phyloP scores from a whole-genome alignment of 495 filamentous ascomycete genomes.

The Hyaloscypha finlandica region DNA sequence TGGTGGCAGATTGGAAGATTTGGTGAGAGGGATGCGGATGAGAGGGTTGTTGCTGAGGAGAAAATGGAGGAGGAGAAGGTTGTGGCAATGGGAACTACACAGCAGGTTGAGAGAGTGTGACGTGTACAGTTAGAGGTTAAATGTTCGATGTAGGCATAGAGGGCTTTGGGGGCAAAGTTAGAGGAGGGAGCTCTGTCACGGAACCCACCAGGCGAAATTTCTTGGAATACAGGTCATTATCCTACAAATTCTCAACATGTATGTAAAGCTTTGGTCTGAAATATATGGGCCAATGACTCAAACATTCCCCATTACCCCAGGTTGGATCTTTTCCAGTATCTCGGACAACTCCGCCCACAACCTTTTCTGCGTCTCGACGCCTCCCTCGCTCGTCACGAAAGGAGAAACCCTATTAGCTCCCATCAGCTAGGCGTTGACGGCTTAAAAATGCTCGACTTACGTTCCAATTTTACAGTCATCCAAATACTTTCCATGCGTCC shows the following conservation, averaged over 20 bases:
- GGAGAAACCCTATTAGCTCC: not conserved
- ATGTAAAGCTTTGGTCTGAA: too few species aligned
- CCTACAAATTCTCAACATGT: too few species aligned
- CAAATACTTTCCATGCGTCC: slow-evolving; percentile 22
- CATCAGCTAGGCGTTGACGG: too few species aligned
- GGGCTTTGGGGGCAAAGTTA: too few species aligned
- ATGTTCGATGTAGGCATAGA: too few species aligned
- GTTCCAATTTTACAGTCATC: slow-evolving; percentile 17
- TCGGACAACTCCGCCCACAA: slow-evolving; percentile 17
- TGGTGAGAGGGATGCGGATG: slow-evolving; percentile 47
- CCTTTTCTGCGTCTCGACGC: slow-evolving; percentile 4
- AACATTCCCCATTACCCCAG: slow-evolving; percentile 11
- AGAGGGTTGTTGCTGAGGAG: slow-evolving; percentile 38
- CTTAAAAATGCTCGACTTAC: too few species aligned
- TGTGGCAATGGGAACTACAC: not conserved
- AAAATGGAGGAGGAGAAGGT: slow-evolving; percentile 33
- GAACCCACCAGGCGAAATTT: too few species aligned
- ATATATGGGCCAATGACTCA: too few species aligned
- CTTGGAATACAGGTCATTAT: too few species aligned
- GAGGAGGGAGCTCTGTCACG: too few species aligned
- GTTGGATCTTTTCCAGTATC: slow-evolving; percentile 23
- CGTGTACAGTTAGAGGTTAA: too few species aligned
- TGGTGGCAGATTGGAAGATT: slow-evolving; percentile 24
- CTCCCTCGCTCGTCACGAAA: slow-evolving; percentile 25
- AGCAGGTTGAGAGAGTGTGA: too few species aligned